phyloP scores from a whole-genome alignment of 192 early-diverging fungal genomes.

The Pilobolus umbonatus region DNA sequence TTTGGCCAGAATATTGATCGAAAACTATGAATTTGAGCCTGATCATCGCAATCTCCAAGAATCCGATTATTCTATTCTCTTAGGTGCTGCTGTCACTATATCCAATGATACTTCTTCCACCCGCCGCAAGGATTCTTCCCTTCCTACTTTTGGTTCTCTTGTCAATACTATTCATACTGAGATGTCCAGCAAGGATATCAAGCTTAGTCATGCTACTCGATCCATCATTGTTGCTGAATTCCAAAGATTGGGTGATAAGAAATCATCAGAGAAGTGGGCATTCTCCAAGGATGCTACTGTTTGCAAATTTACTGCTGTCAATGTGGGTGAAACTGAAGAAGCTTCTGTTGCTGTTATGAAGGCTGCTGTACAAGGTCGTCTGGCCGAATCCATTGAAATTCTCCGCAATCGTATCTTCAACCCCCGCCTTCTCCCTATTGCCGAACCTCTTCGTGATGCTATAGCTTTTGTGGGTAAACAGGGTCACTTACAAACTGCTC shows the following conservation, averaged over 20 bases:
- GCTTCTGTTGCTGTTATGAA: constrained; percentile 17
- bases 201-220: not conserved
- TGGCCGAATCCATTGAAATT: constrained; percentile 8
- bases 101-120: not conserved
- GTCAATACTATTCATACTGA: not conserved
- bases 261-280: not conserved
- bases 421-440: constrained; percentile 10
- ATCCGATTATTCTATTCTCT: constrained; percentile 13
- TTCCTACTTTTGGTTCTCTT: not conserved
- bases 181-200: not conserved
- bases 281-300: not conserved
- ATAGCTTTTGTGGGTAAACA: constrained; percentile 33
- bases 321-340: not conserved
- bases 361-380: constrained; percentile 17
- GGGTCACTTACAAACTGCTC: constrained; percentile 19
- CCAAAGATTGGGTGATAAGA: not conserved
- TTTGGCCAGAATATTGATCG: constrained; percentile 1
- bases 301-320: not conserved
- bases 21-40: constrained; percentile 9
- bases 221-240: not conserved
- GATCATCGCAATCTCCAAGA: not conserved
- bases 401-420: constrained; percentile 15
- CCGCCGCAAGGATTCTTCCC: not conserved
- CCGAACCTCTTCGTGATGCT: constrained; percentile 30
- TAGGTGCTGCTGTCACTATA: constrained; percentile 5